Conservation (phyloP, 1,139 yeast species). For the Zygotorulaspora mrakii region DNA sequence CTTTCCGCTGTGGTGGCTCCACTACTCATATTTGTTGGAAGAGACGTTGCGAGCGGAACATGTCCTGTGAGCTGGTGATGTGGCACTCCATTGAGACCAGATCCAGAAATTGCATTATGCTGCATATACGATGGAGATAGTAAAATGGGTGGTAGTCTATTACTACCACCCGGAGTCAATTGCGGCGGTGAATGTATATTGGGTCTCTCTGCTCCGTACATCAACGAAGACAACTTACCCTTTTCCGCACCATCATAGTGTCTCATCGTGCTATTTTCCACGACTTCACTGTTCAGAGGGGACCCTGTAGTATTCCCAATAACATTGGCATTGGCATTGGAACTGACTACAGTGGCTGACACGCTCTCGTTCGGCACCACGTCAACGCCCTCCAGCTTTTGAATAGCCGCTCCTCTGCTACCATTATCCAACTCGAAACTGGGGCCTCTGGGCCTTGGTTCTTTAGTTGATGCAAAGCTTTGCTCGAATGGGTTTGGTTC, state of each 20-base stretch:
- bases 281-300: background rate
- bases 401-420: background rate
- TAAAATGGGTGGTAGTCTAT: conserved; percentile 53
- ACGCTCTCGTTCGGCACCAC: background rate
- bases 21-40: conserved; percentile 6
- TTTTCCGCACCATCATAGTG: conserved; percentile 14
- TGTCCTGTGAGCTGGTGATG: conserved; percentile 1
- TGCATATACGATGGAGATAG: conserved; percentile 37
- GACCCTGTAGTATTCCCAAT: background rate
- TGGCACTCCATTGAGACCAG: conserved; percentile 1
- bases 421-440: background rate
- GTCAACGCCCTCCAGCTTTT: background rate
- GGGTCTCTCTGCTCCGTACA: conserved; percentile 20
- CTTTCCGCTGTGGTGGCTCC: conserved; percentile 4
- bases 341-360: background rate
- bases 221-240: conserved; percentile 18
- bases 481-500: conserved; percentile 97
- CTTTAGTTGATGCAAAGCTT: conserved; percentile 66
- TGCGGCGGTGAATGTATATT: conserved; percentile 46
- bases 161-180: conserved; percentile 56
- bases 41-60: conserved; percentile 2
- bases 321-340: background rate
- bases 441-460: conserved; percentile 1
- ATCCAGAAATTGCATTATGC: conserved; percentile 10
- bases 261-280: conserved; percentile 6